Conservation (phyloP, 805 yeast genomes). For the Cyberlindnera veronae region DNA sequence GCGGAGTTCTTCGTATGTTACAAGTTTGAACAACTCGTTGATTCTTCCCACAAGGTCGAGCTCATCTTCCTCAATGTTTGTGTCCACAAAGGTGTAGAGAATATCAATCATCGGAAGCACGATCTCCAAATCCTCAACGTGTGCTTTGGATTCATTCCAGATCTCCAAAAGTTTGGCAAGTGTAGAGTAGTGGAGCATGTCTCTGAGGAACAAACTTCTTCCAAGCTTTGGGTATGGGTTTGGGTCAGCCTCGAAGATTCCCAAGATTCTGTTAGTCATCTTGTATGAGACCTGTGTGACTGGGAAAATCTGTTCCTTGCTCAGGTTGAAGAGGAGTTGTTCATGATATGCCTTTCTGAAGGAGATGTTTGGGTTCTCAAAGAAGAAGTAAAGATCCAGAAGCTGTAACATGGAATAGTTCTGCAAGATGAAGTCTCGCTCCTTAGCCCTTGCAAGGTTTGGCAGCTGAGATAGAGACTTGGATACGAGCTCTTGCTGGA, state of each 20-base stretch:
- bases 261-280: slow-evolving; percentile 25
- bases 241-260: slow-evolving; percentile 20
- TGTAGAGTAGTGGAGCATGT: slow-evolving; percentile 49
- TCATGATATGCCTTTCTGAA: slow-evolving; percentile 63
- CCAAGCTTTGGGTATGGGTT: slow-evolving; percentile 28
- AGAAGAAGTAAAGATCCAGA: slow-evolving; percentile 50
- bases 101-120: slow-evolving; percentile 43
- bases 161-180: slow-evolving; percentile 55
- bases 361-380: slow-evolving; percentile 53
- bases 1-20: slow-evolving; percentile 49
- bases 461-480: slow-evolving; percentile 15
- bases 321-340: slow-evolving; percentile 58
- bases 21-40: slow-evolving; percentile 38
- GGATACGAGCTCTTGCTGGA: slow-evolving; percentile 19
- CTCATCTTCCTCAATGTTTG: slow-evolving; percentile 23
- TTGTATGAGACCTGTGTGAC: slow-evolving; percentile 31
- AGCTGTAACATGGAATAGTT: slow-evolving; percentile 48
- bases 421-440: slow-evolving; percentile 33
- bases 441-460: slow-evolving; percentile 13
- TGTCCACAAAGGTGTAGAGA: slow-evolving; percentile 30
- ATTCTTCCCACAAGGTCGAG: slow-evolving; percentile 40
- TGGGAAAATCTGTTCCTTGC: slow-evolving; percentile 46
- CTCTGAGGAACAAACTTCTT: slow-evolving; percentile 45
- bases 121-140: slow-evolving; percentile 47
- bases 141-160: slow-evolving; percentile 65